phyloP scores from a whole-genome alignment of 805 yeast species.

The Lipomyces orientalis region DNA sequence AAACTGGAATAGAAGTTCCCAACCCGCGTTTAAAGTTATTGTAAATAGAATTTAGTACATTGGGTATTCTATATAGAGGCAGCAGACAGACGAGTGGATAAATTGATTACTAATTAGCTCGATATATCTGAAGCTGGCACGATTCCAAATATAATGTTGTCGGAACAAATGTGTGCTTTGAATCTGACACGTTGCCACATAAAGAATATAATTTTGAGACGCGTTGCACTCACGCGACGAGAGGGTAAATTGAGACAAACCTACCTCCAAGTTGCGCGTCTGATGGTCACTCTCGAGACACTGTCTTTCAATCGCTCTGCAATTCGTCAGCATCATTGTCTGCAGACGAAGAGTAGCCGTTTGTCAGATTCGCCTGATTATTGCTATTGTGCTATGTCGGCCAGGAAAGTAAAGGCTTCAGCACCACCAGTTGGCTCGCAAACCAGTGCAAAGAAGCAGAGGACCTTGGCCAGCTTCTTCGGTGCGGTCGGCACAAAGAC shows the following conservation, averaged over 20 bases:
- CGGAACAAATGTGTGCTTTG: neutral
- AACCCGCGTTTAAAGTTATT: neutral
- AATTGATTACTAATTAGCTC: too few species aligned
- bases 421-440: neutral
- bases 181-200: neutral
- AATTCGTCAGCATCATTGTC: neutral
- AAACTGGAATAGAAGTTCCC: constrained; percentile 11
- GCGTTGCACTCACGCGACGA: neutral
- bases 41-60: neutral
- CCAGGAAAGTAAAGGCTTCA: neutral
- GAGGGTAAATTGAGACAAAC: neutral
- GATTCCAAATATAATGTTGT: neutral
- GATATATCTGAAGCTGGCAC: neutral
- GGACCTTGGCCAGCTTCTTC: constrained; percentile 34
- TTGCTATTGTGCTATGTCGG: neutral
- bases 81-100: neutral
- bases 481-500: constrained; percentile 15
- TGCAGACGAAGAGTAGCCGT: neutral
- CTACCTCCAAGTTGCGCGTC: neutral
- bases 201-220: too few species aligned
- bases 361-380: neutral
- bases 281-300: neutral
- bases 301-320: neutral
- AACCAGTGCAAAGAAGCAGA: constrained; percentile 28
- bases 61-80: neutral